Evolutionary conservation across 73 alveolate species (phyloP).

Genomic region (Paramecium bursaria): DNA sequence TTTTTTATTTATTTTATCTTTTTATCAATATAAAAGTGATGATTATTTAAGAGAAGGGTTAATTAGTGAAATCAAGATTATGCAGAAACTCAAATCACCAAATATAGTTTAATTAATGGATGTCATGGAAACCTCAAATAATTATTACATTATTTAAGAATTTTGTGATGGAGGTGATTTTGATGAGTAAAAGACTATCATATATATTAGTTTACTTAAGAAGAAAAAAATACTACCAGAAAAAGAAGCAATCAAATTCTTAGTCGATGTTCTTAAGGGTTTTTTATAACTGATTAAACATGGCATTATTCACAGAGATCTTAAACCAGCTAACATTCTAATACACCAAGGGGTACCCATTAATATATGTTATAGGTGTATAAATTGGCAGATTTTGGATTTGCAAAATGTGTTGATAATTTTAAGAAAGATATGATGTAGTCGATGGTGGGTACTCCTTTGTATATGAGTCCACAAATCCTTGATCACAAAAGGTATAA

Average conservation of each 20-base stretch:
- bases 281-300: conserved; percentile 56
- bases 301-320: conserved; percentile 72
- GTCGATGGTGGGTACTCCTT: conserved; percentile 80
- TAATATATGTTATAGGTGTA: conserved; percentile 7
- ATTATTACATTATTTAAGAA: conserved; percentile 69
- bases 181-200: conserved; percentile 36
- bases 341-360: conserved; percentile 60
- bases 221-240: conserved; percentile 42
- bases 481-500: conserved; percentile 88
- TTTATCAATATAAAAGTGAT: conserved; percentile 16
- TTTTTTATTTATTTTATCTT: no score
- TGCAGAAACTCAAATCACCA: conserved; percentile 60
- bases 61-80: conserved; percentile 61
- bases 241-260: conserved; percentile 60
- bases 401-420: conserved; percentile 69
- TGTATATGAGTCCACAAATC: conserved; percentile 89
- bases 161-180: conserved; percentile 73
- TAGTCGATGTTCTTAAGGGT: conserved; percentile 64
- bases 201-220: conserved; percentile 44
- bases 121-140: conserved; percentile 67
- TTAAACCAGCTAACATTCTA: conserved; percentile 71
- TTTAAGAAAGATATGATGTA: conserved; percentile 59
- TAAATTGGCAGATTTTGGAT: conserved; percentile 72
- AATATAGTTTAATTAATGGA: conserved; percentile 66
- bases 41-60: conserved; percentile 69